Evolutionary conservation across 2,329 filamentous ascomycete species (phyloP).

Genomic region (Colletotrichum abscissum): DNA sequence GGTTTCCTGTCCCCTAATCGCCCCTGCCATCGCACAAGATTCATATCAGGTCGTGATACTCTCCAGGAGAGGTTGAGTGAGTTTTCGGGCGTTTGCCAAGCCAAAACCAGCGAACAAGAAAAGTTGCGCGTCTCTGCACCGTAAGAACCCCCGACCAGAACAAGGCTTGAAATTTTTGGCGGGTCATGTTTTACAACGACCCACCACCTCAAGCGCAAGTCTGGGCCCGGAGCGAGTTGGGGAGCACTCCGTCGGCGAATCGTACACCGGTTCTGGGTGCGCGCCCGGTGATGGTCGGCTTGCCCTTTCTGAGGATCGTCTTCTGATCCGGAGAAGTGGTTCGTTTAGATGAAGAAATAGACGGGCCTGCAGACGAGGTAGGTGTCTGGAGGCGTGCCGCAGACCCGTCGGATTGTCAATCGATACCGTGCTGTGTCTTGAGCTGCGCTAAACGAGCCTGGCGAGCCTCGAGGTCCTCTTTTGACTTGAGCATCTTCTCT

Average conservation of each 20-base stretch:
- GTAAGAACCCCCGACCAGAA: conserved; percentile 31
- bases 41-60: conserved; percentile 37
- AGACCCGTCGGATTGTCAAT: conserved; percentile 88
- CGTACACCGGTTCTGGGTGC: conserved; percentile 53
- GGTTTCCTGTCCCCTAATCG: conserved; percentile 29
- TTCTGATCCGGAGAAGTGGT: conserved; percentile 52
- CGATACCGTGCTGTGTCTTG: conserved; percentile 97
- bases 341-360: conserved; percentile 55
- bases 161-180: conserved; percentile 28
- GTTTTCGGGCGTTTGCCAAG: conserved; percentile 35
- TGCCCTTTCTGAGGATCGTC: conserved; percentile 57
- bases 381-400: conserved; percentile 57
- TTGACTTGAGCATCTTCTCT: conserved; percentile 80
- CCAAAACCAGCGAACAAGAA: conserved; percentile 34
- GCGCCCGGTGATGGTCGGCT: conserved; percentile 50
- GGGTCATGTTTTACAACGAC: conserved; percentile 31
- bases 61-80: conserved; percentile 36
- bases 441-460: conserved; percentile 98
- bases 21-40: conserved; percentile 35
- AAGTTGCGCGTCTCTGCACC: conserved; percentile 23
- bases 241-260: conserved; percentile 53
- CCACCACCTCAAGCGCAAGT: conserved; percentile 49
- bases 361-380: conserved; percentile 71
- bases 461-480: conserved; percentile 92
- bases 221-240: conserved; percentile 44